Evolutionary conservation across 163 green algal genomes (phyloP), one percentile per base, ranked within the genome.

Genomic region (Chloromonas sp.): DNA sequence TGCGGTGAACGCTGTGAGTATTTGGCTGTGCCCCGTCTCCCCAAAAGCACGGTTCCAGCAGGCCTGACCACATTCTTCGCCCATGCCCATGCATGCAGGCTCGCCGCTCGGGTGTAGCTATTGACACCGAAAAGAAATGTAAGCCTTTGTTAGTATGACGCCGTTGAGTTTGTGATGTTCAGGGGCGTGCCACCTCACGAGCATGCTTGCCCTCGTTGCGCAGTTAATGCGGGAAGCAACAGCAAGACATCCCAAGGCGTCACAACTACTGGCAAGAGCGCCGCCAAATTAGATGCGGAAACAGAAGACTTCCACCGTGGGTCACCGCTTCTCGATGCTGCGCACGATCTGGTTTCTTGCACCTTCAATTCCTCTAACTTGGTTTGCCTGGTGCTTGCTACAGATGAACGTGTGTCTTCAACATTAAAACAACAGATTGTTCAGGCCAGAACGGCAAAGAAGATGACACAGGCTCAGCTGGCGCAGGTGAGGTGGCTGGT

Each of bases 211-310:
- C 36, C 36, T 36, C 36, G 36, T 36, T 36, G 36, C 36, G 36
- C 36, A 36, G 36, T 88, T 14, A 90, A 87, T 60, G 91, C 90
- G 70, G 92, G 91, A 0, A 87, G 84, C 70, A 96, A 96, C 88
- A 92, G 86, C 70, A 78, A 74, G 36, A 90, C 87, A 2, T 81
- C 87, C 60, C 36, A 36, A 36, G 78, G 14, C 77, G 2, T 86
- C 14, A 91, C 90, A 0, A 59, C 86, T 0, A 89, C 88, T 59
- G 93, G 91, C 57, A 94, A 96, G 82, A 94, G 95, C 81, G 92
- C 96, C 57, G 87, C 90, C 60, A 99, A 99, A 90, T 91, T 99
- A 8, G 97, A 99, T n/a, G 86, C 94, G n/a, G 97, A 99, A 87
- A 98, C 96, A 59, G 97, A 99, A 85, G 95, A 98, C 71, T 96